Evolutionary conservation across 768 basidiomycete species (phyloP).

Genomic region (Boletus vinaceobasis): DNA sequence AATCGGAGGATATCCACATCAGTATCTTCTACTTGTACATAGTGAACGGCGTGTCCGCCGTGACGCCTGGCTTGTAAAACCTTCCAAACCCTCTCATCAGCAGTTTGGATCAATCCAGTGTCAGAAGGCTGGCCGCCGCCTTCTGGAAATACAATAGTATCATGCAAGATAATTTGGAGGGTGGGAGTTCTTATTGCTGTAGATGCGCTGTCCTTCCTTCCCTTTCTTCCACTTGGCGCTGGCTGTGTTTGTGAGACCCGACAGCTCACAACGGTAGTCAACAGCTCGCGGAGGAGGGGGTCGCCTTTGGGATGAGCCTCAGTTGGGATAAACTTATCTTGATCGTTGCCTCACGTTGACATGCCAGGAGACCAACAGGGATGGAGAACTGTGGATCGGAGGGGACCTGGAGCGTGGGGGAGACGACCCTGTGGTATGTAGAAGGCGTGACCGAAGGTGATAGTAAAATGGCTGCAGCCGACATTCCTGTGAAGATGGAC

Average conservation of each 20-base stretch:
- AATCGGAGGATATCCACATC: constrained; percentile 47
- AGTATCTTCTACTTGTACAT: constrained; percentile 43
- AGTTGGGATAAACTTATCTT: constrained; percentile 3
- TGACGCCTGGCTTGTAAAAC: constrained; percentile 66
- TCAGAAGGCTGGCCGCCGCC: constrained; percentile 82
- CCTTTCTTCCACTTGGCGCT: constrained; percentile 43
- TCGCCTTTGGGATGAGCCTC: constrained; percentile 47
- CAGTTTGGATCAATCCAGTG: constrained; percentile 51
- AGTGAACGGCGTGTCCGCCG: constrained; percentile 75
- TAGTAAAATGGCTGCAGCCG: constrained; percentile 41
- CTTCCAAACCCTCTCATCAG: constrained; percentile 47
- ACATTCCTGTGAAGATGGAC: constrained; percentile 12
- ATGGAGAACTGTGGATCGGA: constrained; percentile 47
- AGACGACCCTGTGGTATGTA: constrained; percentile 65
- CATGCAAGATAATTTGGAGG: constrained; percentile 67
- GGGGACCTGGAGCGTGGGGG: constrained; percentile 54
- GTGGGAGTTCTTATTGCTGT: constrained; percentile 43
- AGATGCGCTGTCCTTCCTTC: constrained; percentile 51
- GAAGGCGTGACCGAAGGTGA: constrained; percentile 44
- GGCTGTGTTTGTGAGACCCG: constrained; percentile 44
- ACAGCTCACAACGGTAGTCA: constrained; percentile 54
- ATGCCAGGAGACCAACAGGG: constrained; percentile 75
- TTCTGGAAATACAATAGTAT: constrained; percentile 80
- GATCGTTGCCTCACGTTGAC: constrained; percentile 55
- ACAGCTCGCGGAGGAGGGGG: constrained; percentile 58